Percentiles rank a stretch among this genome's conserved stretches.
phyloP scores from a whole-genome alignment of 352 stramenopile genomes.

The Phytopythium montanum region DNA sequence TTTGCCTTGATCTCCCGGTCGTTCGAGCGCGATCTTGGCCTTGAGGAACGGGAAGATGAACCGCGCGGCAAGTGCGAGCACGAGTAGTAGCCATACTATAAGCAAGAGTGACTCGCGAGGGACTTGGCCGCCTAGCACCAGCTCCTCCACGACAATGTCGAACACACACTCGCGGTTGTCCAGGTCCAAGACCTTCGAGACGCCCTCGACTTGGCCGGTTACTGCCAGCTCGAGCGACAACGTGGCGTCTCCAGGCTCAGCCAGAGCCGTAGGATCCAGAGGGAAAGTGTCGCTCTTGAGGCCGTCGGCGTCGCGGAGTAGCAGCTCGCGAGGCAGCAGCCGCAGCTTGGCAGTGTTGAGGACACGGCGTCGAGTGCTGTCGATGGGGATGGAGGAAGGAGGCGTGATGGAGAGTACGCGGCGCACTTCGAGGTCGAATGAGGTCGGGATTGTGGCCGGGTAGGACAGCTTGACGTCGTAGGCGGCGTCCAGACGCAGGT shows the following conservation, averaged over 20 bases:
- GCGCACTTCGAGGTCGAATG: constrained; percentile 47
- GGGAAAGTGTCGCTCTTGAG: constrained; percentile 12
- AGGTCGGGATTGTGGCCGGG: constrained; percentile 46
- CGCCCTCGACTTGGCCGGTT: constrained; percentile 43
- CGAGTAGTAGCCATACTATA: constrained; percentile 46
- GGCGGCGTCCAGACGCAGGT: constrained; percentile 34
- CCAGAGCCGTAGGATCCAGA: constrained; percentile 15
- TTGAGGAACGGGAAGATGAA: constrained; percentile 46
- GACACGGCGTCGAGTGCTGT: constrained; percentile 22
- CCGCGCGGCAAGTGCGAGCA: constrained; percentile 29
- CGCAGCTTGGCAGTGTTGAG: constrained; percentile 74
- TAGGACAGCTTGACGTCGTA: constrained; percentile 86
- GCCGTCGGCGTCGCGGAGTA: constrained; percentile 7
- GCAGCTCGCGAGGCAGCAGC: constrained; percentile 37
- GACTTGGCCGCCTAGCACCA: constrained; percentile 43
- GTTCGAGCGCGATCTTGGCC: constrained; percentile 48
- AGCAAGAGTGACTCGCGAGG: constrained; percentile 50
- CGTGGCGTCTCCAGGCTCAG: not conserved
- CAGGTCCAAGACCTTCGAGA: constrained; percentile 34
- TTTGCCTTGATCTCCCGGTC: constrained; percentile 25
- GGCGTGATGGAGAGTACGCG: constrained; percentile 19
- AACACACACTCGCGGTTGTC: constrained; percentile 48
- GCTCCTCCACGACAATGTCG: constrained; percentile 72
- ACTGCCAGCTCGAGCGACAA: constrained; percentile 45
- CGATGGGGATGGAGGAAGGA: not conserved